Evolutionary conservation across 306 rosid species (phyloP).

Genomic region (Lupinus albus): DNA sequence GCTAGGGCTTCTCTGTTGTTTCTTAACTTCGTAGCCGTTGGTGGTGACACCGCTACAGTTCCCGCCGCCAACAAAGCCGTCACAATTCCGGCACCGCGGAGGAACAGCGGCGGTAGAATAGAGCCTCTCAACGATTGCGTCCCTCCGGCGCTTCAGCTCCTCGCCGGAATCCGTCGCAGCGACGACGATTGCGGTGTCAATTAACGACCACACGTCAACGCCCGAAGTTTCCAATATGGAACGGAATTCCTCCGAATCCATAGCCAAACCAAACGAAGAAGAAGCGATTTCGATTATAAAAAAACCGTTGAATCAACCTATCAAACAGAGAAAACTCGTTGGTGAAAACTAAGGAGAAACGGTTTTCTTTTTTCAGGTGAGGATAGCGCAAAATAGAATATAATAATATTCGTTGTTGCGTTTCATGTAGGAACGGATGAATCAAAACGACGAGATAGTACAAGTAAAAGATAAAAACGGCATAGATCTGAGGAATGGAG

Average conservation of each 20-base stretch:
- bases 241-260: conserved; percentile 92
- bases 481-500: conserved; percentile 46
- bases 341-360: neutral
- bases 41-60: neutral
- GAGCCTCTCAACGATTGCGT: conserved; percentile 76
- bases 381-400: conserved; percentile 17
- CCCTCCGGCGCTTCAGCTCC: conserved; percentile 74
- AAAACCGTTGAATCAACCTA: neutral
- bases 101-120: conserved; percentile 52
- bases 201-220: conserved; percentile 82
- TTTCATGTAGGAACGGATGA: neutral
- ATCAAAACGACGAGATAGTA: conserved; percentile 35
- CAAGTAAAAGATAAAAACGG: conserved; percentile 7
- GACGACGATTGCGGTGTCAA: conserved; percentile 82
- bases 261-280: conserved; percentile 9
- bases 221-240: conserved; percentile 71
- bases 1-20: conserved; percentile 39
- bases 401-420: neutral
- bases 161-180: conserved; percentile 65
- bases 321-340: conserved; percentile 16
- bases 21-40: conserved; percentile 40
- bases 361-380: neutral
- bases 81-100: conserved; percentile 54
- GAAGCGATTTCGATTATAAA: neutral
- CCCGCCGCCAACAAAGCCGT: conserved; percentile 19